Base-by-base conservation (phyloP, 1,284 basidiomycete species). In the Fistulina hepatica region DNA sequence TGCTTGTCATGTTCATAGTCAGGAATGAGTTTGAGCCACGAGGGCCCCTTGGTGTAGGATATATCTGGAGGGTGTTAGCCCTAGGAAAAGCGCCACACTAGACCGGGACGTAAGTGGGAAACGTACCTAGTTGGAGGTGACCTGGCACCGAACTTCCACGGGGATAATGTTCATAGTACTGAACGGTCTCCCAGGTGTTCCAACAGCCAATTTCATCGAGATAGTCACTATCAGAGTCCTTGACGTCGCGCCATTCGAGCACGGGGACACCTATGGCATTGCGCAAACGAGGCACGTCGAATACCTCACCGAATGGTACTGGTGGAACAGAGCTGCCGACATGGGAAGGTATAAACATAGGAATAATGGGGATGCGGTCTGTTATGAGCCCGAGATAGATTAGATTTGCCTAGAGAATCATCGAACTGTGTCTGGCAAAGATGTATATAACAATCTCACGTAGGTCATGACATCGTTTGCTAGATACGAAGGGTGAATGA, bases 391-490 rank as follows among this genome's bases (percentile, higher is more conserved):
- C 77, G 17, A 84, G 64, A 51, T 82, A 81, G 30, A 82, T 63
- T 39, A 82, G 60, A 50, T 82, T 81, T 34, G 69, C 69, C 68
- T 80, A 42, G 4, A 23, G 23, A 30, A 28, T 37, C 32, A 30
- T 21, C 33, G 13, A n/a, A 16, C 30, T 41, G 36, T 3, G 37
- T 19, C 24, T 25, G 9, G 5, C 24, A 37, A 22, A 6, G 23
- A 17, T 23, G 9, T 7, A 19, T n/a, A n/a, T n/a, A n/a, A n/a
- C n/a, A n/a, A n/a, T 45, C 67, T 45, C 34, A 72, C 71, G 45
- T 72, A 77, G 42, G 74, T 71, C 65, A 80, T 75, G 13, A 81
- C 73, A 57, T 79, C 76, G 61, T 79, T 79, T 3, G 75, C 76
- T 80, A 48, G 19, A 37, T 40, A 28, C 37, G 40, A 16, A 37